Conservation (phyloP, 768 basidiomycete species). For the Russula emetica region DNA sequence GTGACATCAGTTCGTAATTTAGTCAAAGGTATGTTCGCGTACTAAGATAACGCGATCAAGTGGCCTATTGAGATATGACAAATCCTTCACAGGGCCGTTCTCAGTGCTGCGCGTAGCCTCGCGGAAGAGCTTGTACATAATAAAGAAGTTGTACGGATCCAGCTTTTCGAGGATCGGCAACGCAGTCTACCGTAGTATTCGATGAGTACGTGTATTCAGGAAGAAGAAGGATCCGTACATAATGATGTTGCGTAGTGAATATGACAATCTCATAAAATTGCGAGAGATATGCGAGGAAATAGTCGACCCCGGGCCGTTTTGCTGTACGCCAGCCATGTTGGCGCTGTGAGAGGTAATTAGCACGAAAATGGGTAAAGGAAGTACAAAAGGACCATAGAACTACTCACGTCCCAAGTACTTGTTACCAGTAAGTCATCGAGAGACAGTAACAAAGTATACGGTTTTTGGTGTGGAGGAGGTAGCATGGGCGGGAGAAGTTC, state of each 20-base stretch:
- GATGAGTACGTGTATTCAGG: not conserved
- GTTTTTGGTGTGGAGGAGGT: slow-evolving; percentile 78
- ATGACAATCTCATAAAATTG: slow-evolving; percentile 98
- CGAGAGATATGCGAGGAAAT: slow-evolving; percentile 94
- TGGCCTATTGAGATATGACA: slow-evolving; percentile 85
- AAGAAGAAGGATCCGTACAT: slow-evolving; percentile 49
- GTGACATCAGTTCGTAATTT: slow-evolving; percentile 54
- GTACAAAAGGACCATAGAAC: not conserved
- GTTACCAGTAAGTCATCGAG: slow-evolving; percentile 89
- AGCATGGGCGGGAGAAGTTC: slow-evolving; percentile 87
- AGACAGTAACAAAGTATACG: slow-evolving; percentile 87
- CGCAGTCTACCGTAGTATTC: slow-evolving; percentile 59
- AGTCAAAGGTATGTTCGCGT: not conserved
- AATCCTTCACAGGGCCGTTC: slow-evolving; percentile 87
- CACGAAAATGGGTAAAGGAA: not conserved
- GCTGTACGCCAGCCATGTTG: slow-evolving; percentile 96
- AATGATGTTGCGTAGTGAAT: slow-evolving; percentile 86
- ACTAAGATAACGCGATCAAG: slow-evolving; percentile 24
- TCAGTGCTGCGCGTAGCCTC: slow-evolving; percentile 84
- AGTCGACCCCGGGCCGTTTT: slow-evolving; percentile 96
- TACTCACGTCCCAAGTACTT: slow-evolving; percentile 92
- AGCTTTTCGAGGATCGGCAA: slow-evolving; percentile 86
- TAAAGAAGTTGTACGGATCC: slow-evolving; percentile 87
- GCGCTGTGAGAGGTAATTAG: slow-evolving; percentile 46
- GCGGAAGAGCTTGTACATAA: slow-evolving; percentile 87